These are phyloP conservation scores for Juglanconis sp. DNA, from an alignment of 2,329 filamentous ascomycete species.

Conservation along the genomic window DNA sequence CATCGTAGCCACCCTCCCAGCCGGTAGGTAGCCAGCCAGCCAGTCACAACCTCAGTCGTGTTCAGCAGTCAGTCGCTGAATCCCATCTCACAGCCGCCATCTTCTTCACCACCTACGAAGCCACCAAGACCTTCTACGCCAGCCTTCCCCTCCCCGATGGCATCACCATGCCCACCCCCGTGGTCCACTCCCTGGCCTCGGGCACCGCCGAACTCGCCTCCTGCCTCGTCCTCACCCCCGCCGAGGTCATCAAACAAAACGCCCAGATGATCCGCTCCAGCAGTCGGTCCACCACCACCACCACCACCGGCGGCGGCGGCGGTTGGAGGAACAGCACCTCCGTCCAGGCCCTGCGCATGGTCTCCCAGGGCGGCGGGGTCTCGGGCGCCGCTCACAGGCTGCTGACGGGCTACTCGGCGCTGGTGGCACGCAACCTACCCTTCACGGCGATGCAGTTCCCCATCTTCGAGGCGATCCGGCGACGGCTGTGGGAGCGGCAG, in stretches of 20 bases:
- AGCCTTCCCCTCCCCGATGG: slow-evolving; percentile 33
- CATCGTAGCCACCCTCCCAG: slow-evolving; percentile 83
- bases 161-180: slow-evolving; percentile 55
- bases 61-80: not conserved
- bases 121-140: slow-evolving; percentile 62
- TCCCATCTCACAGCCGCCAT: slow-evolving; percentile 54
- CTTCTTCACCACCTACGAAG: slow-evolving; percentile 90
- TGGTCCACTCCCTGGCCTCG: slow-evolving; percentile 72
- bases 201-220: slow-evolving; percentile 77
- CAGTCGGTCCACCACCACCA: too few species aligned
- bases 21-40: slow-evolving; percentile 40
- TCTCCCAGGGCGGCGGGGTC: slow-evolving; percentile 41
- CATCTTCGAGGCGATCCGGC: slow-evolving; percentile 71
- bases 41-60: not conserved
- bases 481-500: slow-evolving; percentile 42
- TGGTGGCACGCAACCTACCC: slow-evolving; percentile 79
- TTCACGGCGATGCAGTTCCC: slow-evolving; percentile 89
- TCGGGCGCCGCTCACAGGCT: slow-evolving; percentile 52
- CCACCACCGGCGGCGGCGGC: not conserved
- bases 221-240: slow-evolving; percentile 81
- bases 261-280: slow-evolving; percentile 69
- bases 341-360: slow-evolving; percentile 46
- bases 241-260: slow-evolving; percentile 91
- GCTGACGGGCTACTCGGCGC: slow-evolving; percentile 71
- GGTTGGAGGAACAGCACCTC: slow-evolving; percentile 38